Evolutionary conservation across 2,329 filamentous ascomycete species (phyloP).

Genomic region (Cyclaneusma minus): DNA sequence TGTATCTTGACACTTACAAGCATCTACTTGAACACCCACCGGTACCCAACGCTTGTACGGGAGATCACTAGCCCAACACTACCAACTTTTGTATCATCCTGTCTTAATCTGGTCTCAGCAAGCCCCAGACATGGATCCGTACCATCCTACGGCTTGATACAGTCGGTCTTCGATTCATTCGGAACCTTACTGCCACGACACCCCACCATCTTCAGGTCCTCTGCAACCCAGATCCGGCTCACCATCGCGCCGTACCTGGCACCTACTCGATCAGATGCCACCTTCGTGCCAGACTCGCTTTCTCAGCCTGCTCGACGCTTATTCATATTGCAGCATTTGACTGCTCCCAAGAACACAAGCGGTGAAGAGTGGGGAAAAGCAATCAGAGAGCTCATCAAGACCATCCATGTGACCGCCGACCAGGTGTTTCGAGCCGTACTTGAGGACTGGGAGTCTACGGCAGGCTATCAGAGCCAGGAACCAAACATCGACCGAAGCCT

Average conservation of each 20-base stretch:
- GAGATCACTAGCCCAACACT: slow-evolving; percentile 80
- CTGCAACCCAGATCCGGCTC: slow-evolving; percentile 49
- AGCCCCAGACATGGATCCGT: no score
- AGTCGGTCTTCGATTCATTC: slow-evolving; percentile 58
- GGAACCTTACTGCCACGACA: slow-evolving; percentile 61
- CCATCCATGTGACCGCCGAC: slow-evolving; percentile 57
- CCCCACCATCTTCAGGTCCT: slow-evolving; percentile 69
- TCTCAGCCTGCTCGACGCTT: slow-evolving; percentile 45
- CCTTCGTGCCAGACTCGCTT: slow-evolving; percentile 34
- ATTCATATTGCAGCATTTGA: slow-evolving; percentile 58
- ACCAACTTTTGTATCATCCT: slow-evolving; percentile 56
- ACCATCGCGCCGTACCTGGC: slow-evolving; percentile 45
- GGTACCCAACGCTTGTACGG: slow-evolving; percentile 67
- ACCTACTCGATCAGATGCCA: slow-evolving; percentile 39
- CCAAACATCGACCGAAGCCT: slow-evolving; percentile 31
- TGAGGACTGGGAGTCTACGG: slow-evolving; percentile 65
- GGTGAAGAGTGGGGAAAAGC: slow-evolving; percentile 65
- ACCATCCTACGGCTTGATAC: slow-evolving; percentile 31
- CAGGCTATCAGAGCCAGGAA: slow-evolving; percentile 28
- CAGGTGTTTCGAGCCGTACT: slow-evolving; percentile 63
- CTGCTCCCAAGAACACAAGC: slow-evolving; percentile 63
- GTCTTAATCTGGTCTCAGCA: slow-evolving; percentile 50
- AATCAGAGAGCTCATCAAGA: slow-evolving; percentile 42
- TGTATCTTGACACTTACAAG: slow-evolving; percentile 63
- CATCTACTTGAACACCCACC: slow-evolving; percentile 71